A percentile compares a stretch with the other conserved stretches of the same genome.
Evolutionary conservation across 2,329 filamentous ascomycete species (phyloP).

Genomic region (Alternaria incomplexa): DNA sequence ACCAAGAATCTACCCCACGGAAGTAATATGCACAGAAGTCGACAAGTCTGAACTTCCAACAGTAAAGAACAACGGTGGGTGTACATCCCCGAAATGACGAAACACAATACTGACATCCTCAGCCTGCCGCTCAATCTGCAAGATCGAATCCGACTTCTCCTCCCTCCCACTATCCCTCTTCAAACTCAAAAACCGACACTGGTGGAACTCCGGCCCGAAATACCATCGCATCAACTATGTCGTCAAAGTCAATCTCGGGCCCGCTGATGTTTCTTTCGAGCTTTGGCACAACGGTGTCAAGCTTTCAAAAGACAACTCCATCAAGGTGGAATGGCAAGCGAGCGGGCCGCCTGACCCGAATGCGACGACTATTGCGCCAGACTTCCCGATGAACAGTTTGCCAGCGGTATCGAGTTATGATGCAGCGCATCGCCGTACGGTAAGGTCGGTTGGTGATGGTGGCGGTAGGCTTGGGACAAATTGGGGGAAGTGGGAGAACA

Average conservation of each 20-base stretch:
- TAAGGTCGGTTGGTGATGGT: not conserved
- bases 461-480: not conserved
- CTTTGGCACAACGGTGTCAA: conserved; percentile 30
- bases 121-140: conserved; percentile 26
- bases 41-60: conserved; percentile 20
- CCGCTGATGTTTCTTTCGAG: conserved; percentile 28
- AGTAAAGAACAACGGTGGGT: conserved; percentile 15
- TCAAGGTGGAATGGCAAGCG: conserved; percentile 29
- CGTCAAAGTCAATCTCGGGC: conserved; percentile 26
- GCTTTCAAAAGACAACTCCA: conserved; percentile 25
- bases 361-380: not conserved
- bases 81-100: not conserved
- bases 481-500: not conserved
- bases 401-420: not conserved
- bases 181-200: conserved; percentile 31
- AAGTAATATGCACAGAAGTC: conserved; percentile 23
- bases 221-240: conserved; percentile 25
- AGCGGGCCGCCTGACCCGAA: conserved; percentile 12
- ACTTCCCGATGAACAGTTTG: conserved; percentile 10
- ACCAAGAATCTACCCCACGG: conserved; percentile 29
- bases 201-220: conserved; percentile 26
- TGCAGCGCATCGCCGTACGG: not conserved
- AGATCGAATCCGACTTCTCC: conserved; percentile 27
- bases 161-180: conserved; percentile 17
- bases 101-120: not conserved